A percentile compares a stretch with the other conserved stretches of the same genome.
Evolutionary conservation across 2,329 filamentous ascomycete species (phyloP).

Genomic region (Lecanicillium sp.): DNA sequence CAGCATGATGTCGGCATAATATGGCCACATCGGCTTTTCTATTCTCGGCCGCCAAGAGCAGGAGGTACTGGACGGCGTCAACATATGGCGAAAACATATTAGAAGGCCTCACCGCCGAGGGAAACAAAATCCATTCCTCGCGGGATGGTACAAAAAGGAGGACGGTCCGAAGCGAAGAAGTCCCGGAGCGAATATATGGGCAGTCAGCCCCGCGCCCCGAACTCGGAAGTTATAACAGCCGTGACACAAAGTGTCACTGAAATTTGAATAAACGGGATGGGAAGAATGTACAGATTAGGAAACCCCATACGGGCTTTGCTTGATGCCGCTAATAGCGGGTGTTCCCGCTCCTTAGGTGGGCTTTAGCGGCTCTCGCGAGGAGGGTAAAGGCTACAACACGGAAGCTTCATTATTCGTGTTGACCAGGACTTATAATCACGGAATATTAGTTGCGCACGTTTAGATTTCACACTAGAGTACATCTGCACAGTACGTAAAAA

Average conservation of each 20-base stretch:
- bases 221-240: not conserved
- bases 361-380: too few relatives aligned
- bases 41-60: not conserved
- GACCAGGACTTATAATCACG: too few relatives aligned
- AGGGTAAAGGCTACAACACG: too few relatives aligned
- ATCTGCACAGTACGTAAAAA: too few relatives aligned
- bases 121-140: conserved; percentile 8
- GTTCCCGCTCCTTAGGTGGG: too few relatives aligned
- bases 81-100: conserved; percentile 3
- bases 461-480: too few relatives aligned
- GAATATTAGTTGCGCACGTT: too few relatives aligned
- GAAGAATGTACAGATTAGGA: too few relatives aligned
- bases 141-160: conserved; percentile 9
- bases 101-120: conserved; percentile 10
- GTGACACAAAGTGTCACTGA: not conserved
- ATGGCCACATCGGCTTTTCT: conserved; percentile 2
- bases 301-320: too few relatives aligned
- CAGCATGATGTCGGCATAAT: not conserved
- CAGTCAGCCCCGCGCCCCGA: conserved; percentile 1
- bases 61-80: not conserved
- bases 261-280: not conserved
- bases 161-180: conserved; percentile 3
- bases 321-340: too few relatives aligned
- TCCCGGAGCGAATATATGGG: conserved; percentile 3
- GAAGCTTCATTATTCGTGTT: too few relatives aligned